Base-by-base conservation (phyloP, 306 rosid species). In the Alnus glutinosa region DNA sequence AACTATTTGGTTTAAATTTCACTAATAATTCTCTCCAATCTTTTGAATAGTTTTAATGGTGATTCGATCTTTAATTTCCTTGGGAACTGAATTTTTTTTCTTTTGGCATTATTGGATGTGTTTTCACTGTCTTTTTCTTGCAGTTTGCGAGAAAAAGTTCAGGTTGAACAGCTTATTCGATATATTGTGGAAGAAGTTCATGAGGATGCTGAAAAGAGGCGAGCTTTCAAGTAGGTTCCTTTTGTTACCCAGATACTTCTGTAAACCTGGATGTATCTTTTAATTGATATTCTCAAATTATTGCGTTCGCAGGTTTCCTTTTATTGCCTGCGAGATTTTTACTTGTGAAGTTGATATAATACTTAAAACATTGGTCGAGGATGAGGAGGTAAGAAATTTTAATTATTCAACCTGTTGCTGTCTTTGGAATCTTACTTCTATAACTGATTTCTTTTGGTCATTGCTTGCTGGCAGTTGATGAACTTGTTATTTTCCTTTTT, bases 341-440 rank as follows among this genome's bases (percentile, higher is more conserved):
- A 96, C 99, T 30, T 96, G 99, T 75, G 99, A 96, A 88, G 96
- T 96, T 79, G 99, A 96, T 84, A 86, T 81, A 82, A 90, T 96
- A 78, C 98, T 96, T 86, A 90, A 90, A 87, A 90, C 97, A 39
- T 89, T 96, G 76, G 93, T 92, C 51, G 99, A 96, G 82, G 99
- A 96, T 78, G 94, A 96, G 76, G 96, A 93, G 92, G 99, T 96
- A 75, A 83, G 90, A 42, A 73, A 78, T 48, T 81, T 58, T 14
- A 55, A 70, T 76, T 79, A 62, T 44, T 73, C 52, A 51, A 47
- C 71, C 51, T 50, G 34, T 70, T 66, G 75, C 68, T 78, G 9
- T 23, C 73, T 63, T 55, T 72, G 52, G 79, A 61, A 46, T 55
- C 51, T 75, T 42, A 50, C 12, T 46, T 37, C 48, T 73, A 30